A percentile compares a stretch with the other conserved stretches of the same genome.
phyloP scores from a whole-genome alignment of 176 grass and related monocot genomes.

The Miscanthus lutarioriparius region DNA sequence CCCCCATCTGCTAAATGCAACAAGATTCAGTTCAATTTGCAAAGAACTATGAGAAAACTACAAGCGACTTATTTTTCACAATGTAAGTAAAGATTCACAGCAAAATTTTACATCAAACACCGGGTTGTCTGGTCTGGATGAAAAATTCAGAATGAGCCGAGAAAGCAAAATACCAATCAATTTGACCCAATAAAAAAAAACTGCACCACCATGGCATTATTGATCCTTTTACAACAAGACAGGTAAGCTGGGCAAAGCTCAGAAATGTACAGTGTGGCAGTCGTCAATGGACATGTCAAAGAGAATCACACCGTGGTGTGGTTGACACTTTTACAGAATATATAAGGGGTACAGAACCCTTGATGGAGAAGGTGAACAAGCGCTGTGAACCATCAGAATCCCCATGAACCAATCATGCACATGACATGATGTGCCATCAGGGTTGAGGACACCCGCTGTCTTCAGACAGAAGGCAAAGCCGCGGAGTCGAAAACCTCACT shows the following conservation, averaged over 20 bases:
- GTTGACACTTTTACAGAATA: not conserved
- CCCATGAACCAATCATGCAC: not conserved
- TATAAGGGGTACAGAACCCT: not conserved
- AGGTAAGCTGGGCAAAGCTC: not conserved
- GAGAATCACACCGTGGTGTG: not conserved
- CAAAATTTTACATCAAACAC: not conserved
- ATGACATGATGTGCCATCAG: not conserved
- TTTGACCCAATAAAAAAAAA: too few species aligned
- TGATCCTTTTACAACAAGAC: not conserved
- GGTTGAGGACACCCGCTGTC: not conserved
- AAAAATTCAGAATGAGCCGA: not conserved
- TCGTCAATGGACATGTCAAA: not conserved
- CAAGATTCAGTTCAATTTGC: not conserved
- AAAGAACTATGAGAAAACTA: not conserved
- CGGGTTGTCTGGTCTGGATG: not conserved
- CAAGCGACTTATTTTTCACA: not conserved
- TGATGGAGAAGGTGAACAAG: not conserved
- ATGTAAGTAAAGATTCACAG: not conserved
- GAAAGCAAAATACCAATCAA: not conserved
- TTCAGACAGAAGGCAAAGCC: not conserved
- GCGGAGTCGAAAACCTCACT: too few species aligned
- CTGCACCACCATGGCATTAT: too few species aligned
- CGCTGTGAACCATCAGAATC: not conserved
- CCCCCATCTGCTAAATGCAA: conserved; percentile 54
- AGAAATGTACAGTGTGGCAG: not conserved